These are phyloP conservation scores for Scheffersomyces insectosa DNA, from an alignment of 1,139 yeast species.

Conservation along the genomic window DNA sequence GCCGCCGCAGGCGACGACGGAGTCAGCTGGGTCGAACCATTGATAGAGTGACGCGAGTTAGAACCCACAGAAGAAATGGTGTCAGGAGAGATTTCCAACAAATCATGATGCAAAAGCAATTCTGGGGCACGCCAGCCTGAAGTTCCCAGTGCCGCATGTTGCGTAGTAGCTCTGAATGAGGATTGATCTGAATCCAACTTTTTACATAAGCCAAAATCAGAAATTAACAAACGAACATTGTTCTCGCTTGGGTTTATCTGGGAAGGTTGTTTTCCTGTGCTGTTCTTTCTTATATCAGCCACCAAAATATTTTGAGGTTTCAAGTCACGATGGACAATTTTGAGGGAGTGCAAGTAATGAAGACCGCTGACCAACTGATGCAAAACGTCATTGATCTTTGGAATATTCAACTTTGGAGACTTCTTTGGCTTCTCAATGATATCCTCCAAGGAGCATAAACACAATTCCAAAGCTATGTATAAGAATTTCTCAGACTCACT, in stretches of 20 bases:
- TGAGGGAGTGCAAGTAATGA: constrained; percentile 82
- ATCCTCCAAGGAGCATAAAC: constrained; percentile 88
- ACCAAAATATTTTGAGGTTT: constrained; percentile 95
- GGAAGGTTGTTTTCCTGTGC: constrained; percentile 6
- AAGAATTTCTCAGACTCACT: constrained; percentile 71
- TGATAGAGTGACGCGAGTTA: constrained; percentile 11
- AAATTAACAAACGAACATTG: constrained; percentile 67
- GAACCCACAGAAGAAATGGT: constrained; percentile 39
- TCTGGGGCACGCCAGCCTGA: constrained; percentile 99
- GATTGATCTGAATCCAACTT: constrained; percentile 90
- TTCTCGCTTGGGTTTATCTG: constrained; percentile 6
- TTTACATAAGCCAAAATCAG: constrained; percentile 95
- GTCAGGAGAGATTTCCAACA: constrained; percentile 42
- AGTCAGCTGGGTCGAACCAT: background rate
- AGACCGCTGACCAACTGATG: constrained; percentile 84
- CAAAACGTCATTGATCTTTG: constrained; percentile 51
- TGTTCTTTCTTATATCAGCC: constrained; percentile 57
- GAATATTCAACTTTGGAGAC: constrained; percentile 19
- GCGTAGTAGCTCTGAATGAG: constrained; percentile 88
- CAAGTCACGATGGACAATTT: constrained; percentile 92
- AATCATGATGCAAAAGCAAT: constrained; percentile 52
- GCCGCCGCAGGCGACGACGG: constrained; percentile 7
- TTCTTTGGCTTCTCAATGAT: constrained; percentile 58
- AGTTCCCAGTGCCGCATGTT: constrained; percentile 90
- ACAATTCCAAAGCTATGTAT: constrained; percentile 89